Conservation (phyloP, 345 rosid genomes). For the Eutrema japonicum region DNA sequence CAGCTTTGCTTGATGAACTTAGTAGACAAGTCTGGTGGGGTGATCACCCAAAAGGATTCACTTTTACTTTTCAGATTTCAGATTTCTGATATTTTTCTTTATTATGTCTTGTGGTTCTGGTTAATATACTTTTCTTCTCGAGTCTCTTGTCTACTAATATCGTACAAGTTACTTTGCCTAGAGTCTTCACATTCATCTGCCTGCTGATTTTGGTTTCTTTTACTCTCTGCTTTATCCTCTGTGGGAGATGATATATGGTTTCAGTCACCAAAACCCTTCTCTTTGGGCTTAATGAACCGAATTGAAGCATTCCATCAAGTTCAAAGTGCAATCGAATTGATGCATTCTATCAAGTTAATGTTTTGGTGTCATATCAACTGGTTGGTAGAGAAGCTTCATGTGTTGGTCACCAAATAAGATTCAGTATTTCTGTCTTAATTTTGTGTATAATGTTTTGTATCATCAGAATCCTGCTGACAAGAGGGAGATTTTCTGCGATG, state of each 20-base stretch:
- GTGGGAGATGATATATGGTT: constrained; percentile 20
- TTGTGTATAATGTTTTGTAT: constrained; percentile 41
- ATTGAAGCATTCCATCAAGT: too few species aligned
- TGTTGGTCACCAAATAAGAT: not conserved
- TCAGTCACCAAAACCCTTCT: not conserved
- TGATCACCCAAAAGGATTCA: not conserved
- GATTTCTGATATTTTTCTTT: not conserved
- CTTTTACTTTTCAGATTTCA: not conserved
- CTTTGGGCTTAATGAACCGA: not conserved
- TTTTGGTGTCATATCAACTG: not conserved
- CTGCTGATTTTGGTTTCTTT: too few species aligned
- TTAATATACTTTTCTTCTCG: not conserved
- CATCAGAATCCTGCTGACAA: constrained; percentile 71
- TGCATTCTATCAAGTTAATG: not conserved
- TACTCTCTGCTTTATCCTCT: not conserved
- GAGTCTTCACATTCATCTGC: not conserved
- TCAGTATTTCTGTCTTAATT: constrained; percentile 34
- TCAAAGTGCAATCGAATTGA: not conserved
- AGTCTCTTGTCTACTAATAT: not conserved
- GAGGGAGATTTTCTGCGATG: constrained; percentile 77
- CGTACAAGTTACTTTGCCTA: not conserved
- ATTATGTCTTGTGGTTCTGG: not conserved
- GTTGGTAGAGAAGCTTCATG: constrained; percentile 10
- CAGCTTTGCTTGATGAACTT: not conserved
- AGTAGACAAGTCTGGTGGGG: not conserved